phyloP scores from a whole-genome alignment of 139 green algal species.

The Penium margaritaceum region DNA sequence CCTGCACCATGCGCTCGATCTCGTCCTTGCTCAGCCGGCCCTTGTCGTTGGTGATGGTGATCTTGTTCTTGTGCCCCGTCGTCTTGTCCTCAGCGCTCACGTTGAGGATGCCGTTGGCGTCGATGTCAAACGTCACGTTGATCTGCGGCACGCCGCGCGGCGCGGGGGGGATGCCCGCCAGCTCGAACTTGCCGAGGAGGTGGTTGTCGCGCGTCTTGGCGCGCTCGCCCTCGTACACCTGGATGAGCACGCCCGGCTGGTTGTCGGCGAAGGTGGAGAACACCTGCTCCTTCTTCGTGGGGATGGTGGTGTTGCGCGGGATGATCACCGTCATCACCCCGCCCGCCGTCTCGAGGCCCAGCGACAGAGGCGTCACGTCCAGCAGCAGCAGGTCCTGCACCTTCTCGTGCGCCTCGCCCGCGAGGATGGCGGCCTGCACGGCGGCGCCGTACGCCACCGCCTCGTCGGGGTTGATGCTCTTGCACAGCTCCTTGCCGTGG shows the following conservation, averaged over 20 bases:
- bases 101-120: slow-evolving; percentile 93
- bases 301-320: slow-evolving; percentile 78
- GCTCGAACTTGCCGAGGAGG: no score
- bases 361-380: slow-evolving; percentile 78
- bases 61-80: slow-evolving; percentile 83
- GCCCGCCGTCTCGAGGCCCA: slow-evolving; percentile 86
- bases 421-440: slow-evolving; percentile 69
- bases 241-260: slow-evolving; percentile 94
- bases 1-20: no score
- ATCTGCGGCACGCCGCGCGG: slow-evolving; percentile 85
- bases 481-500: slow-evolving; percentile 83
- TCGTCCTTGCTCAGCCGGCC: no score
- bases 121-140: slow-evolving; percentile 97
- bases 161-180: slow-evolving; percentile 90
- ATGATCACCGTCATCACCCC: slow-evolving; percentile 93
- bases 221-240: slow-evolving; percentile 48
- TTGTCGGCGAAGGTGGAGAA: slow-evolving; percentile 91
- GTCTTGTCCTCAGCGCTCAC: slow-evolving; percentile 90
- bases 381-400: slow-evolving; percentile 75
- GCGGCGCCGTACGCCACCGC: slow-evolving; percentile 92
- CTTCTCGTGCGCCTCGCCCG: no score
- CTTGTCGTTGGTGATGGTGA: slow-evolving; percentile 99
- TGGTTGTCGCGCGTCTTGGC: not conserved
- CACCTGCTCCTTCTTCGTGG: slow-evolving; percentile 65
- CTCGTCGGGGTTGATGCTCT: slow-evolving; percentile 96